Evolutionary conservation across 148 eudicot species (phyloP).

Genomic region (Bassia scoparia): DNA sequence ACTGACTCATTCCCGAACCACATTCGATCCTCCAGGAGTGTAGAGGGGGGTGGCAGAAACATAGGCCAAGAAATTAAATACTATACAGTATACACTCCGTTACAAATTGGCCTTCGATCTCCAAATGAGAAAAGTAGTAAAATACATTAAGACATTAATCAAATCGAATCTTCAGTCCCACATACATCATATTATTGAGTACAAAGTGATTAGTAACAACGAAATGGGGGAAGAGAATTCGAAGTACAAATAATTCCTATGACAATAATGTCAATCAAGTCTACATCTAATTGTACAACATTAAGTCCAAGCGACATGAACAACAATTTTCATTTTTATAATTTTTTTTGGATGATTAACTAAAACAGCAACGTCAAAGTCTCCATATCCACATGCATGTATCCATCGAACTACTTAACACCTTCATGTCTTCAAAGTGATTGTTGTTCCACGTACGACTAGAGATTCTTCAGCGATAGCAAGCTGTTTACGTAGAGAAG

Average conservation of each 20-base stretch:
- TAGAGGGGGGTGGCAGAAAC: background rate
- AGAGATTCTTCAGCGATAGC: conserved; percentile 3
- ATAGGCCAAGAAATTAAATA: background rate
- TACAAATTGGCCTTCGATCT: background rate
- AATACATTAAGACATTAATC: background rate
- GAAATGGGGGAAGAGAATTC: background rate
- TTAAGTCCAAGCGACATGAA: conserved; percentile 1
- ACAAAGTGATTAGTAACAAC: conserved; percentile 1
- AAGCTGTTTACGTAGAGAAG: background rate
- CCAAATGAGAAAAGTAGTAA: conserved; percentile 2
- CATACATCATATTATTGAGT: background rate
- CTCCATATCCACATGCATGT: background rate
- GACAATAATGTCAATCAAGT: conserved; percentile 2
- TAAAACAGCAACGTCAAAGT: background rate
- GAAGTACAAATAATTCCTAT: background rate
- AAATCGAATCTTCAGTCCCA: background rate
- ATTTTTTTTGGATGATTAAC: background rate
- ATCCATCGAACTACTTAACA: background rate
- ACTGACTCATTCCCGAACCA: background rate
- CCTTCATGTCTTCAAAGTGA: background rate
- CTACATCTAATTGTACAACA: background rate
- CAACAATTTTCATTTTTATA: background rate
- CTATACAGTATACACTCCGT: background rate
- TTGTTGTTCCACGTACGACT: background rate
- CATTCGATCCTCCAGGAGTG: background rate